phyloP scores from a whole-genome alignment of 176 grass and related monocot species.

The Calamus simplicifolius region DNA sequence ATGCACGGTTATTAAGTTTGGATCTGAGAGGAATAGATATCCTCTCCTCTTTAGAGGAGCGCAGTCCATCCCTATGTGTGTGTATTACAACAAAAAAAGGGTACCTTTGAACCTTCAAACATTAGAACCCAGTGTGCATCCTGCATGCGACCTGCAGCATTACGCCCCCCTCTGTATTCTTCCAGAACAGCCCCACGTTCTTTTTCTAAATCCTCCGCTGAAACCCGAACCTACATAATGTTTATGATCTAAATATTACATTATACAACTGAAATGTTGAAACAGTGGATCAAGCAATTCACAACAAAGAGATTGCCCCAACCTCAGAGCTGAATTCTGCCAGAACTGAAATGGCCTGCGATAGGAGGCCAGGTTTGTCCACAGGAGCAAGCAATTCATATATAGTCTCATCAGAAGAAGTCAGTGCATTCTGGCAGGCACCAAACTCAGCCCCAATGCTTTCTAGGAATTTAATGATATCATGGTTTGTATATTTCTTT shows the following conservation, averaged over 20 bases:
- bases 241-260: neutral
- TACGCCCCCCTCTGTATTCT: constrained; percentile 94
- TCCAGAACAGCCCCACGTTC: constrained; percentile 93
- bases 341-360: constrained; percentile 85
- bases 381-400: constrained; percentile 96
- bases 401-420: constrained; percentile 95
- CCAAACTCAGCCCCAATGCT: constrained; percentile 98
- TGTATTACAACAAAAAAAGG: too few species aligned
- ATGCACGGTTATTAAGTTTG: too few species aligned
- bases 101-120: constrained; percentile 93
- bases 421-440: constrained; percentile 95
- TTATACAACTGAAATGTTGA: neutral
- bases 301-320: neutral
- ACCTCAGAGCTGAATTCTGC: constrained; percentile 98
- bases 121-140: constrained; percentile 91
- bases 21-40: too few species aligned
- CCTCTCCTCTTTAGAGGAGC: too few species aligned
- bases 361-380: constrained; percentile 80
- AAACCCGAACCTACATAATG: constrained; percentile 57
- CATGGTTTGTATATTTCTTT: constrained; percentile 84
- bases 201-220: constrained; percentile 88
- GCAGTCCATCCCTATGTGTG: too few species aligned
- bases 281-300: constrained; percentile 2
- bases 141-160: constrained; percentile 87
- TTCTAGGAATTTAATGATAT: constrained; percentile 98